Conservation (phyloP, 2,329 filamentous ascomycete genomes). For the Clonostachys solani region DNA sequence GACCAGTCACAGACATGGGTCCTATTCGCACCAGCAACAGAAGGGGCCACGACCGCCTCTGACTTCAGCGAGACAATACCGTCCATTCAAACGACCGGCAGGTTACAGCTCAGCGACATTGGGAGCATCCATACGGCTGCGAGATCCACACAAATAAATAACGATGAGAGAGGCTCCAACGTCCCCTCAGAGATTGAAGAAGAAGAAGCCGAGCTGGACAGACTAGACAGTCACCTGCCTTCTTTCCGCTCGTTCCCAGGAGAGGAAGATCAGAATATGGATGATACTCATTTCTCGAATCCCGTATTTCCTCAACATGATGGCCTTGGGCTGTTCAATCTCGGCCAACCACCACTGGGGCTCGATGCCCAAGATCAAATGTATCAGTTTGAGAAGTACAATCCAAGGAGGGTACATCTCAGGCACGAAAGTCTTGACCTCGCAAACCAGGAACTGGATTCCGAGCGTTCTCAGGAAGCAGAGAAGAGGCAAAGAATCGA, state of each 20-base stretch:
- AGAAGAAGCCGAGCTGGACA: constrained; percentile 81
- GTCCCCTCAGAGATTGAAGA: constrained; percentile 35
- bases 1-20: constrained; percentile 92
- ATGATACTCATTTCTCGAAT: constrained; percentile 37
- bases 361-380: constrained; percentile 73
- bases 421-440: constrained; percentile 49
- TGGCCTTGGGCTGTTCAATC: constrained; percentile 79
- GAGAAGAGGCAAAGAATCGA: constrained; percentile 85
- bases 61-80: constrained; percentile 65
- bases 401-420: constrained; percentile 61
- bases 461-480: constrained; percentile 54
- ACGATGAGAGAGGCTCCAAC: constrained; percentile 33
- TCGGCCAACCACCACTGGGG: constrained; percentile 51
- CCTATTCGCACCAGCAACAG: constrained; percentile 77
- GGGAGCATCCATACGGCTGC: constrained; percentile 71
- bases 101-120: constrained; percentile 74
- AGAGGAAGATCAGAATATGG: constrained; percentile 10
- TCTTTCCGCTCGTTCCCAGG: constrained; percentile 69
- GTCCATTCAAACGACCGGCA: constrained; percentile 61
- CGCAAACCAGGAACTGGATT: constrained; percentile 44
- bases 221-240: constrained; percentile 85
- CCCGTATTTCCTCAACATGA: constrained; percentile 88
- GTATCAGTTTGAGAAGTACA: constrained; percentile 85
- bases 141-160: constrained; percentile 47
- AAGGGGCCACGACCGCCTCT: constrained; percentile 57